Evolutionary conservation across 305 asterid species (phyloP).

Genomic region (Solanum hybrid): DNA sequence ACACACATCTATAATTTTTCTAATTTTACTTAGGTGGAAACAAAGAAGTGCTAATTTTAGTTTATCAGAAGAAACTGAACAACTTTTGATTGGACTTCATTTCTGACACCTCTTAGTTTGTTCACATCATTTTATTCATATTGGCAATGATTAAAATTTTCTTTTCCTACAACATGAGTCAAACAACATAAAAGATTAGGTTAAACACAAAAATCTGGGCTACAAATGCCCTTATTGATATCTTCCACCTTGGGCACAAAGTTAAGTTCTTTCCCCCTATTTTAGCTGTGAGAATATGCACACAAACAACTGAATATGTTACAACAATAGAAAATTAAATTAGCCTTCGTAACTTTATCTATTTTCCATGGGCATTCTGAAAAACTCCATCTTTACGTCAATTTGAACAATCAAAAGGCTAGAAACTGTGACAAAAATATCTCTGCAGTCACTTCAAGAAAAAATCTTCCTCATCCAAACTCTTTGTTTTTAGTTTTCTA

Average conservation of each 20-base stretch:
- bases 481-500: too few species aligned
- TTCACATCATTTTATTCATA: too few species aligned
- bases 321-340: background rate
- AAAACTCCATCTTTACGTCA: background rate
- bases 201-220: too few species aligned
- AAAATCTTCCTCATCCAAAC: background rate
- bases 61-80: too few species aligned
- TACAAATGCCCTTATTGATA: too few species aligned
- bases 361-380: background rate
- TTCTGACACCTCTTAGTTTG: too few species aligned
- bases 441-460: background rate
- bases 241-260: too few species aligned
- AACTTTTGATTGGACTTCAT: too few species aligned
- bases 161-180: too few species aligned
- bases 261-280: background rate
- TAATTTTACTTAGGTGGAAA: background rate
- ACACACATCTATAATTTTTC: background rate
- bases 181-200: too few species aligned
- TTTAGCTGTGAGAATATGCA: background rate
- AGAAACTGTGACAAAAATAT: background rate
- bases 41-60: background rate
- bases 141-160: too few species aligned
- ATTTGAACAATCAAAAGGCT: background rate
- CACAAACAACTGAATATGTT: background rate
- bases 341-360: background rate